A percentile compares a stretch with the other conserved stretches of the same genome.
phyloP scores from a whole-genome alignment of 139 green algal genomes.

The Chlamydomonas applanata region DNA sequence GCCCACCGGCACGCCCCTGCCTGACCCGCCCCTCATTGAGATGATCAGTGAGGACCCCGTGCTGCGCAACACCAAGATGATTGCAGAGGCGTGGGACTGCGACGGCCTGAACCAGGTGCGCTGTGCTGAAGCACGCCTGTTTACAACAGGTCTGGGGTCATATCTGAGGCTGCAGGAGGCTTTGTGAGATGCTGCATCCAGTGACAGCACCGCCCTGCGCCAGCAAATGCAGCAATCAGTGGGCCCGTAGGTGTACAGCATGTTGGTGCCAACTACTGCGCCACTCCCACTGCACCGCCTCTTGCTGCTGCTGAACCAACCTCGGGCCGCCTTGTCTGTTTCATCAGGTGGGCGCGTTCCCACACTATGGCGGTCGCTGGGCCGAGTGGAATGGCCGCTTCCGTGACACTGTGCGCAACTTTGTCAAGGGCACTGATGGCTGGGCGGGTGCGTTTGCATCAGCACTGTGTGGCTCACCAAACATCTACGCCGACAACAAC shows the following conservation, averaged over 20 bases:
- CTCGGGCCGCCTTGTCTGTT: no score
- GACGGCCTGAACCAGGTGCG: constrained; percentile 94
- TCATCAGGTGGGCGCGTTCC: constrained; percentile 83
- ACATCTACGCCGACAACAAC: constrained; percentile 69
- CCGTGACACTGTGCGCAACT: constrained; percentile 86
- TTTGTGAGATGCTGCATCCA: no score
- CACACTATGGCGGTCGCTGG: constrained; percentile 94
- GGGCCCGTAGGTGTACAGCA: not conserved
- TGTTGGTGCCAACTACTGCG: no score
- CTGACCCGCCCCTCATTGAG: constrained; percentile 88
- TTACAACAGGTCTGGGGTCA: no score
- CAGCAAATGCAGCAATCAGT: no score
- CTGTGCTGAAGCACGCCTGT: no score
- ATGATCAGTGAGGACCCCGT: constrained; percentile 89
- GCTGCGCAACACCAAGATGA: constrained; percentile 89
- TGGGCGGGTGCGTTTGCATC: constrained; percentile 80
- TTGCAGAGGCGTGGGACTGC: constrained; percentile 98
- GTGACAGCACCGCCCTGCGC: no score
- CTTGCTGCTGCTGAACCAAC: not conserved
- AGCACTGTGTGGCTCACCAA: constrained; percentile 76
- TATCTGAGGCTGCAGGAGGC: no score
- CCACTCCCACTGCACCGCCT: no score
- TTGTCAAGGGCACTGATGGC: constrained; percentile 87
- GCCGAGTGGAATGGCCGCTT: constrained; percentile 97
- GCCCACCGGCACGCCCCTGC: constrained; percentile 86